A percentile compares a stretch with the other conserved stretches of the same genome.
These are phyloP conservation scores for Leccinum rimulosum DNA, from an alignment of 768 basidiomycete species.

Conservation along the genomic window DNA sequence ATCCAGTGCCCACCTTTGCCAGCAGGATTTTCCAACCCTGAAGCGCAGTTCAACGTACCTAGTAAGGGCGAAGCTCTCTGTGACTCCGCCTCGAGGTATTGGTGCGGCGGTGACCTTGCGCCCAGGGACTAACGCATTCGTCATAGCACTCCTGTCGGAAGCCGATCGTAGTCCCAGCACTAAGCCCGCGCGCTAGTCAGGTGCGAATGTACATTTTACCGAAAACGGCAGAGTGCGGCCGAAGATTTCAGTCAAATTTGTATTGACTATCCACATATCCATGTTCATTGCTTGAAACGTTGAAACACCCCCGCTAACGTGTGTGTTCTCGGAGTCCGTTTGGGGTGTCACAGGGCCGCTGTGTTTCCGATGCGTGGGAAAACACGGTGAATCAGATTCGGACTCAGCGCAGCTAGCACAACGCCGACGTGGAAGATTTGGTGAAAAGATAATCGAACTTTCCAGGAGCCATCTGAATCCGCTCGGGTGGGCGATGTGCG, in stretches of 20 bases:
- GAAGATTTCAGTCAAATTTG: conserved; percentile 22
- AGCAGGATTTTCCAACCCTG: conserved; percentile 30
- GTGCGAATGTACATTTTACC: conserved; percentile 9
- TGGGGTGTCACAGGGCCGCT: conserved; percentile 17
- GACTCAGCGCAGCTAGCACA: conserved; percentile 61
- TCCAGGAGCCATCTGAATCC: conserved; percentile 67
- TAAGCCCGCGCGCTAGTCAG: conserved; percentile 18
- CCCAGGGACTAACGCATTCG: conserved; percentile 26
- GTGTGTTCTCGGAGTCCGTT: conserved; percentile 27
- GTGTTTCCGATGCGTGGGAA: conserved; percentile 21
- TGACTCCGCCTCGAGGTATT: conserved; percentile 35
- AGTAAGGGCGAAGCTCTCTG: conserved; percentile 25
- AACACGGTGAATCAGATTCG: conserved; percentile 20
- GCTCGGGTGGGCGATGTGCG: conserved; percentile 81
- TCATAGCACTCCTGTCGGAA: conserved; percentile 29
- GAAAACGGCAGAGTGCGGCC: conserved; percentile 14
- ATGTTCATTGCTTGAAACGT: conserved; percentile 22
- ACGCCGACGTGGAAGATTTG: conserved; percentile 89
- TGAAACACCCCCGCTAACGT: conserved; percentile 28
- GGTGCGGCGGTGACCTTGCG: conserved; percentile 32
- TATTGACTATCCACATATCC: conserved; percentile 32
- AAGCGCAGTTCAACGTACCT: conserved; percentile 33
- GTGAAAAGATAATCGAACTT: conserved; percentile 81
- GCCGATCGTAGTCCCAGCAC: conserved; percentile 18
- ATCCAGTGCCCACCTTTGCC: conserved; percentile 10